Conservation (phyloP, 176 grass and related monocot genomes). For the Phyllostachys edulis region DNA sequence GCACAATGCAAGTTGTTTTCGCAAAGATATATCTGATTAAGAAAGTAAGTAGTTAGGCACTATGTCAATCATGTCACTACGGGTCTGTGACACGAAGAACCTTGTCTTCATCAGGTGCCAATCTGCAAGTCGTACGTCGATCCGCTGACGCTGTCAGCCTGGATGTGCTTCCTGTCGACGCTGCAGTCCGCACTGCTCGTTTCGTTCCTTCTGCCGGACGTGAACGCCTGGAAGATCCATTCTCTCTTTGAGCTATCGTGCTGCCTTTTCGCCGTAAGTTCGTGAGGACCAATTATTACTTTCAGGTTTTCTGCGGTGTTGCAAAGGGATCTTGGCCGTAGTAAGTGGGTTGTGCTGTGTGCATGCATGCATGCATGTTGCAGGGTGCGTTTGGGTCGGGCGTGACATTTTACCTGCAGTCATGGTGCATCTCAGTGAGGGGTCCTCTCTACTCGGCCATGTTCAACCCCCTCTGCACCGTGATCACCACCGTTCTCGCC, state of each 20-base stretch:
- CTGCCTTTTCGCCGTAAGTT: conserved; percentile 57
- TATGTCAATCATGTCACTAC: too few relatives aligned
- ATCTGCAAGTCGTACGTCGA: conserved; percentile 69
- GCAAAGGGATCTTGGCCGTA: neutral
- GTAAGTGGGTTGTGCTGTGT: too few relatives aligned
- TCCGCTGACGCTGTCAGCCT: conserved; percentile 54
- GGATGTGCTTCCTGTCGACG: conserved; percentile 68
- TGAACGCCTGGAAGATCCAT: conserved; percentile 43
- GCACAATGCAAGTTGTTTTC: too few relatives aligned
- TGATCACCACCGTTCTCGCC: conserved; percentile 57
- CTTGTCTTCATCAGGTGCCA: conserved; percentile 32
- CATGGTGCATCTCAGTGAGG: conserved; percentile 60
- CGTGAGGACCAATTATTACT: too few relatives aligned
- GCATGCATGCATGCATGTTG: neutral
- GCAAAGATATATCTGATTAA: too few relatives aligned
- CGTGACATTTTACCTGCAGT: conserved; percentile 70
- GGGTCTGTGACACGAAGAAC: too few relatives aligned
- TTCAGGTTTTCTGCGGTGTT: neutral
- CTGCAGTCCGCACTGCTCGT: conserved; percentile 43
- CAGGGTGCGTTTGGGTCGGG: conserved; percentile 63
- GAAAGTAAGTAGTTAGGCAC: too few relatives aligned
- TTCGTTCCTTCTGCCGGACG: conserved; percentile 38
- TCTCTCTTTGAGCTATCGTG: conserved; percentile 43
- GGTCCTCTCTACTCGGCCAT: conserved; percentile 74
- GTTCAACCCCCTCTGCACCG: conserved; percentile 65